Evolutionary conservation across 441 rosid genomes (phyloP), one percentile per base, ranked within the genome.

Genomic region (Flueggea neowawraea): DNA sequence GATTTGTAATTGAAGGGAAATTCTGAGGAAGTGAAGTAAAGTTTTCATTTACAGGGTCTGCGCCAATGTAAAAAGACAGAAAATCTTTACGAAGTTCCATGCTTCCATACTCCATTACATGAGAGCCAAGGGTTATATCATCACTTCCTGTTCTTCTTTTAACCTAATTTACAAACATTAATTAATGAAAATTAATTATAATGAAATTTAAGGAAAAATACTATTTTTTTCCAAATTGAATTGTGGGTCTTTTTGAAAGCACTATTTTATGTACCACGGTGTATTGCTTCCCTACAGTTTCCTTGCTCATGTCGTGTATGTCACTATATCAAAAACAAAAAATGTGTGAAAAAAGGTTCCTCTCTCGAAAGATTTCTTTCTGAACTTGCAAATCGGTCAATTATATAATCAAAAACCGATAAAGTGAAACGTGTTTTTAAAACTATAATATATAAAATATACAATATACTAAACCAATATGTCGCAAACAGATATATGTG

Each of bases 51-150:
- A 58, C 55, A 31, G 78, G 73, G 66, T 70, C 73, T 7, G 65
- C 61, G 55, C 91, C 88, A 45, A 88, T 69, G 70, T 82, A 84
- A 58, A 67, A 56, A 16, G 47, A 73, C 44, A 81, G 74, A 36
- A 58, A 10, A 36, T 82, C 85, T 12, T 57, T 47, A 14, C 65
- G 57, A 16, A 84, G 63, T 60, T 58, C 33, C 66, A 53, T 10
- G 57, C 76, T 68, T 70, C 95, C 95, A 52, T 71, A 88, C 63
- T 60, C 78, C 80, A 72, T 73, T 2, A 86, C 92, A 51, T 85
- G 85, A 66, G 90, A 82, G 39, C 53, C 53, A 2, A 7, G 8
- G 3, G 11, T 0, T 7, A 10, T 15, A 16, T 52, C 4, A 57
- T 65, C 82, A 58, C 4, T 11, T 52, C 70, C 75, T 50, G 84